phyloP scores from a whole-genome alignment of 1,284 basidiomycete genomes.

The Fistulina hepatica region DNA sequence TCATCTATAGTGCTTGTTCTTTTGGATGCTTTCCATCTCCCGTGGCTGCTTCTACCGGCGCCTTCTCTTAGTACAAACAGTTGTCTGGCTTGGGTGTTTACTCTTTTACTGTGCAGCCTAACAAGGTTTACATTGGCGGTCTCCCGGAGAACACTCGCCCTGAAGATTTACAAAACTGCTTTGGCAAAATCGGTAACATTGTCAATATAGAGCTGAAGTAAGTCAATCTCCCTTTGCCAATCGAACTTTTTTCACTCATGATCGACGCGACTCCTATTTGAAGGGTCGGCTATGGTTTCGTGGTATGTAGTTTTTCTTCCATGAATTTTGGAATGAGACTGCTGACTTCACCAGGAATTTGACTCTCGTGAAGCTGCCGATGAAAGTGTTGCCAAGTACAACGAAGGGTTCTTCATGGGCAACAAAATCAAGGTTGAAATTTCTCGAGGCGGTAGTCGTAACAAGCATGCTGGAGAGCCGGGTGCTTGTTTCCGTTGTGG shows the following conservation, averaged over 20 bases:
- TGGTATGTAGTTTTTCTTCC: conserved; percentile 39
- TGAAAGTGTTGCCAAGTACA: conserved; percentile 74
- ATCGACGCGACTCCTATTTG: no score
- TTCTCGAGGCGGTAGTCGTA: conserved; percentile 70
- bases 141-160: conserved; percentile 74
- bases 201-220: conserved; percentile 73
- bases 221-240: conserved; percentile 24
- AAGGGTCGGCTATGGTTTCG: conserved; percentile 79
- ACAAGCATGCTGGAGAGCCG: conserved; percentile 67
- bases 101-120: conserved; percentile 58
- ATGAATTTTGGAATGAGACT: conserved; percentile 4
- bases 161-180: conserved; percentile 74
- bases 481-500: conserved; percentile 81
- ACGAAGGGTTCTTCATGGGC: conserved; percentile 81
- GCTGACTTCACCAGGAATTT: conserved; percentile 69
- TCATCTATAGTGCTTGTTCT: no score
- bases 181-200: conserved; percentile 73
- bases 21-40: no score
- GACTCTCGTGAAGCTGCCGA: conserved; percentile 68
- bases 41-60: no score
- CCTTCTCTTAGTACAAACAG: no score
- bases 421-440: conserved; percentile 79
- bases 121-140: conserved; percentile 83
- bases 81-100: conserved; percentile 49
- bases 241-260: conserved; percentile 7